Conservation (phyloP, 768 basidiomycete species). For the Phaeotremella skinneri region DNA sequence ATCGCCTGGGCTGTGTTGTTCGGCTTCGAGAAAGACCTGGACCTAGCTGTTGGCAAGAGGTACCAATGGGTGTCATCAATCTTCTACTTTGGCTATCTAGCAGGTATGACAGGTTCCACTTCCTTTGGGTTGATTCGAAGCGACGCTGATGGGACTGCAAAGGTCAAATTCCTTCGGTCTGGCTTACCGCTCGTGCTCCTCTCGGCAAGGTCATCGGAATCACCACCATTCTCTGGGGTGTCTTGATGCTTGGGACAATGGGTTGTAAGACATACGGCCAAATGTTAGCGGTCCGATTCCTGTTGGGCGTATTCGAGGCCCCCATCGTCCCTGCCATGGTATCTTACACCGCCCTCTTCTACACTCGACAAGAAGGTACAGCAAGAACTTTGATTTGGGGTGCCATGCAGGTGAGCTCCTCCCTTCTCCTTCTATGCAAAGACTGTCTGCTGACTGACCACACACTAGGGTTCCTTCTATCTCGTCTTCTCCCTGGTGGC, state of each 20-base stretch:
- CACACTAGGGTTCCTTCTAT: slow-evolving; percentile 23
- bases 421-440: too few species aligned
- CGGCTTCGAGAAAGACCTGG: slow-evolving; percentile 25
- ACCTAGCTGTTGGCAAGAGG: slow-evolving; percentile 15
- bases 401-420: slow-evolving; percentile 26
- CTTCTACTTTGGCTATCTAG: slow-evolving; percentile 27
- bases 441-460: background rate
- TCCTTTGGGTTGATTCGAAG: background rate
- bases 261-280: slow-evolving; percentile 13
- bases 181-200: slow-evolving; percentile 14
- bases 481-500: slow-evolving; percentile 24
- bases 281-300: slow-evolving; percentile 10
- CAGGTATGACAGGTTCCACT: too few species aligned
- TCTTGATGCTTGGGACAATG: slow-evolving; percentile 18
- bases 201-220: slow-evolving; percentile 22
- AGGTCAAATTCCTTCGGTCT: slow-evolving; percentile 26
- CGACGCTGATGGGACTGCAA: background rate
- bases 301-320: slow-evolving; percentile 9
- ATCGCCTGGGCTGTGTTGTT: slow-evolving; percentile 51
- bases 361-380: slow-evolving; percentile 18
- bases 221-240: slow-evolving; percentile 20
- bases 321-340: slow-evolving; percentile 12
- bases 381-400: slow-evolving; percentile 22
- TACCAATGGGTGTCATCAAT: slow-evolving; percentile 21
- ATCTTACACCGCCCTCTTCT: slow-evolving; percentile 19